Percentiles rank a stretch among this genome's conserved stretches.
Evolutionary conservation across 2,329 filamentous ascomycete species (phyloP).

Genomic region (Didymella lethalis): DNA sequence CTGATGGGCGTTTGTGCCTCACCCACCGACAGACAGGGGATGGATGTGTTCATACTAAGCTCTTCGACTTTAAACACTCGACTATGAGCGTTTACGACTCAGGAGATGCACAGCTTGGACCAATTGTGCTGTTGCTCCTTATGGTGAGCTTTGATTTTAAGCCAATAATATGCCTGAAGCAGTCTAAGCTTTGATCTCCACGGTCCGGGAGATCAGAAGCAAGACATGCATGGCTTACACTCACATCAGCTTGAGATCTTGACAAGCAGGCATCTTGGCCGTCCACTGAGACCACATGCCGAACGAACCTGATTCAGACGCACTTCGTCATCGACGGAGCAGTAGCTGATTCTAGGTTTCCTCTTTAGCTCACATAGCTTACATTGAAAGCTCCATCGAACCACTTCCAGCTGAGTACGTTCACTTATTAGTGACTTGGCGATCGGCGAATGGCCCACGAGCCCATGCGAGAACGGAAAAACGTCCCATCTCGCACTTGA

Average conservation of each 20-base stretch:
- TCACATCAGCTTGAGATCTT: slow-evolving; percentile 11
- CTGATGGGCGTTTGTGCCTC: slow-evolving; percentile 15
- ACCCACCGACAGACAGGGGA: slow-evolving; percentile 2
- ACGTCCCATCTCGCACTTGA: neutral
- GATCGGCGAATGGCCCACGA: neutral
- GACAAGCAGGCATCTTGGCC: neutral
- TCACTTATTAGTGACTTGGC: neutral
- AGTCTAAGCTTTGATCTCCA: slow-evolving; percentile 27
- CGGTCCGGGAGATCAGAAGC: slow-evolving; percentile 27
- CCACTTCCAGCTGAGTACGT: neutral
- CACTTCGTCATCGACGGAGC: neutral
- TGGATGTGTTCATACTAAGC: slow-evolving; percentile 7
- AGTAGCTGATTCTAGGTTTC: neutral
- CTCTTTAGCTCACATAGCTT: neutral
- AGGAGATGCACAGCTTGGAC: neutral
- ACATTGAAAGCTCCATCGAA: neutral
- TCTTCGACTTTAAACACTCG: too few species aligned
- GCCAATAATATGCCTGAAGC: slow-evolving; percentile 11
- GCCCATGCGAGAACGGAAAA: neutral
- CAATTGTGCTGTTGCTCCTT: neutral
- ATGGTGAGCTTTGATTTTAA: slow-evolving; percentile 19
- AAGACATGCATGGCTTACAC: slow-evolving; percentile 16
- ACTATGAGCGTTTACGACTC: neutral
- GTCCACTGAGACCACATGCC: neutral
- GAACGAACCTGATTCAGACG: neutral